Evolutionary conservation across 768 basidiomycete species (phyloP), one percentile per base, ranked within the genome.

Genomic region (Macrolepiota albuminosa): DNA sequence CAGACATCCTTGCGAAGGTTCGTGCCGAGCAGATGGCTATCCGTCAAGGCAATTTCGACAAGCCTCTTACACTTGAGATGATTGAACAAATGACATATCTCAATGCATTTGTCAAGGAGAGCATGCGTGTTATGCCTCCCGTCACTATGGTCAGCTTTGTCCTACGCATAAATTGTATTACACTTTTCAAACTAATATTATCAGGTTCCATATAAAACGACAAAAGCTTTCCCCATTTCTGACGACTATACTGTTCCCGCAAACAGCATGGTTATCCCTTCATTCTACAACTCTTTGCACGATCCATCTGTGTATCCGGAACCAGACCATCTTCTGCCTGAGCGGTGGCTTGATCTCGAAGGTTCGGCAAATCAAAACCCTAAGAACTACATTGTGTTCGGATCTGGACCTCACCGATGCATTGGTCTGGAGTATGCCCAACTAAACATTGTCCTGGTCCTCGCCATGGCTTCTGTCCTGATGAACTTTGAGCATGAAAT

Each of bases 321-420:
- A 42, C 96, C 95, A 13, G 91, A 95, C 39, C 70, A 72, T 51
- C 87, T 98, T 73, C 61, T 77, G 14, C 97, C 97, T 8, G 95
- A 98, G 69, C 87, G 97, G 59, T 99, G 95, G 94, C 79, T 99
- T 53, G 91, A 96, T 68, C 81, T 88, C 34, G 72, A 84, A n/a
- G 82, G 86, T 62, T 73, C 81, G 16, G 95, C 96, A 54, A 89
- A 89, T 71, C 74, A 80, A 56, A 91, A 91, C 71, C 94, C 96
- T 42, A 88, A 91, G 75, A 97, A 98, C 76, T 99, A 93, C 72
- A 86, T 99, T 63, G 92, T 98, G 33, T 98, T 94, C 72, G 96
- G 97, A 45, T 86, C 85, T 63, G 95, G 95, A 6, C 94, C 95
- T 55, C 94, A 98, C 75, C 84, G 85, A 64, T 95, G 94, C 73